Base-by-base conservation (phyloP, 441 rosid species). In the Eruca vesicaria region DNA sequence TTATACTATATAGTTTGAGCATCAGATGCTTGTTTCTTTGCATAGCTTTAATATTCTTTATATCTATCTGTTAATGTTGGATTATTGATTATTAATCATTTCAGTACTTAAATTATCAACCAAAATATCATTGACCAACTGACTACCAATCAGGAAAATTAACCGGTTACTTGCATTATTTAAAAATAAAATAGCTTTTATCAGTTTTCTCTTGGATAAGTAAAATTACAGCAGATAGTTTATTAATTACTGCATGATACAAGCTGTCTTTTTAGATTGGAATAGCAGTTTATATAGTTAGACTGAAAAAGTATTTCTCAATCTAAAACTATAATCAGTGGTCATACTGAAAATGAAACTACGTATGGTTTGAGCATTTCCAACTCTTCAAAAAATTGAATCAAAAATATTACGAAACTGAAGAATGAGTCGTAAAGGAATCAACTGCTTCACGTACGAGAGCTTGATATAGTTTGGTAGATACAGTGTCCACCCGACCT, bases 1-100 rank as follows among this genome's bases (percentile, higher is more conserved):
- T 28, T 53, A 8, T 48, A 58, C 9, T 7, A 1, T 19, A 21
- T 18, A 55, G 28, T 61, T 16, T 53, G 7, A 53, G 66, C 66
- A 69, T 69, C 75, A 41, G 11, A 76, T 69, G 79, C 79, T 68
- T 63, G 1, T 19, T 43, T 63, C 69, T 57, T 7, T 73, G n/a
- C 58, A 8, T 56, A n/a, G 33, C 2, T 66, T 66, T 28, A 11
- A 1, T 63, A 12, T 11, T 48, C 9, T 33, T 36, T 26, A 28
- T 60, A 4, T n/a, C 31, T 59, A 57, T 9, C 56, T 60, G 63
- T 68, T 55, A 29, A 14, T 63, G 29, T 20, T 41, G 68, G 9
- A 35, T 23, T 68, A 6, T 14, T 16, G 18, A 26, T 68, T 50
- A 35, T 68, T 45, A 45, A 45, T 67, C 55, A 20, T 26, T 36